phyloP scores from a whole-genome alignment of 495 filamentous ascomycete species.

The Aspergillus sclerotioniger region DNA sequence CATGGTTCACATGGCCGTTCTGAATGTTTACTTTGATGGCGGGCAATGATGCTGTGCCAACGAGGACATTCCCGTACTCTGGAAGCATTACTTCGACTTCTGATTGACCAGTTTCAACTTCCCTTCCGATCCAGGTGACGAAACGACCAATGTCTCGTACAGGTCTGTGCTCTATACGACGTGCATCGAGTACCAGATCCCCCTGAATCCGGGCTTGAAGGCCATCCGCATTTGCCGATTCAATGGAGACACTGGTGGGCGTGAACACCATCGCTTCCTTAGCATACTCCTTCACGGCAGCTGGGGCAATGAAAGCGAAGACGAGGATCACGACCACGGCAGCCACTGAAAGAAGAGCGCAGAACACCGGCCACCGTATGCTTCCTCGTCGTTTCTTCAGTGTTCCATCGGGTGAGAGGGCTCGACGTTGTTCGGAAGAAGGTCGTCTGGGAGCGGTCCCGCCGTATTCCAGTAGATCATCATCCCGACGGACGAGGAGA shows the following conservation, averaged over 20 bases:
- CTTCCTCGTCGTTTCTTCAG: slow-evolving; percentile 28
- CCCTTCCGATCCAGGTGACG: slow-evolving; percentile 76
- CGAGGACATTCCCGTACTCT: slow-evolving; percentile 72
- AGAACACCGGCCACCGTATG: slow-evolving; percentile 55
- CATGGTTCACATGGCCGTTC: slow-evolving; percentile 68
- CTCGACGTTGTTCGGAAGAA: slow-evolving; percentile 20
- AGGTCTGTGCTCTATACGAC: slow-evolving; percentile 63
- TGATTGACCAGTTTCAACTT: slow-evolving; percentile 67
- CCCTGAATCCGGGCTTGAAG: slow-evolving; percentile 76
- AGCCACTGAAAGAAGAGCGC: slow-evolving; percentile 52
- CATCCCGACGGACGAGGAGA: slow-evolving; percentile 37
- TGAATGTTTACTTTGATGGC: slow-evolving; percentile 68
- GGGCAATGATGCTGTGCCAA: slow-evolving; percentile 76
- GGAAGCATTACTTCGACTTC: slow-evolving; percentile 77
- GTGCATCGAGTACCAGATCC: slow-evolving; percentile 73
- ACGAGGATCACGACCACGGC: slow-evolving; percentile 50
- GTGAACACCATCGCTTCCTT: slow-evolving; percentile 78
- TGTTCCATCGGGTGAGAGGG: slow-evolving; percentile 11
- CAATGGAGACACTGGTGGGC: slow-evolving; percentile 76
- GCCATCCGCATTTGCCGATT: slow-evolving; percentile 74
- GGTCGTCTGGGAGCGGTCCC: slow-evolving; percentile 23
- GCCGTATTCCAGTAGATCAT: slow-evolving; percentile 35
- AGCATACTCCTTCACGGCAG: slow-evolving; percentile 77
- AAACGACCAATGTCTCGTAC: slow-evolving; percentile 72
- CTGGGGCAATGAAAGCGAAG: slow-evolving; percentile 76